phyloP scores from a whole-genome alignment of 371 early-diverging fungal genomes.

The Rhizopus sp. region DNA sequence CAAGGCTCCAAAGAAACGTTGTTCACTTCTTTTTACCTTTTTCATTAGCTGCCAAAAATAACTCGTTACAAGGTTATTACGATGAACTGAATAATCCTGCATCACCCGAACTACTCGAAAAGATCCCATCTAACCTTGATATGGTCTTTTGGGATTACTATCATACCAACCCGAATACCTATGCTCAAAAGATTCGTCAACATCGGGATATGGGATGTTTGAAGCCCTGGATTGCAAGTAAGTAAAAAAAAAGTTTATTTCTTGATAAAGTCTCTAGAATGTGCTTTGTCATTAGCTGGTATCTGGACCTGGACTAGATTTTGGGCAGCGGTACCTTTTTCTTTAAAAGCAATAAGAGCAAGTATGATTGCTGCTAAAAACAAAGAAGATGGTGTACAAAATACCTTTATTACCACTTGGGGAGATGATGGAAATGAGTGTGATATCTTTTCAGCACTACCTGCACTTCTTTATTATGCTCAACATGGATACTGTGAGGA shows the following conservation, averaged over 20 bases:
- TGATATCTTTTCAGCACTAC: slow-evolving; percentile 78
- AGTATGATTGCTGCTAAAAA: slow-evolving; percentile 71
- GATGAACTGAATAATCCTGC: slow-evolving; percentile 66
- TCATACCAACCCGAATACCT: slow-evolving; percentile 71
- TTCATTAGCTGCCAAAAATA: slow-evolving; percentile 71
- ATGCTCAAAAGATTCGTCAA: slow-evolving; percentile 75
- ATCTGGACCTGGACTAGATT: slow-evolving; percentile 89
- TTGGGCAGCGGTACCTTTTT: slow-evolving; percentile 81
- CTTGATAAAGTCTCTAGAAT: not conserved
- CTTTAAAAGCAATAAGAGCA: slow-evolving; percentile 76
- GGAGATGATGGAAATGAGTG: slow-evolving; percentile 93
- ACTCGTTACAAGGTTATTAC: slow-evolving; percentile 78
- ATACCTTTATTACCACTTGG: slow-evolving; percentile 84
- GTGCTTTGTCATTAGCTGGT: slow-evolving; percentile 32
- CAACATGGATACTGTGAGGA: slow-evolving; percentile 72
- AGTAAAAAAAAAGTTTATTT: slow-evolving; percentile 5
- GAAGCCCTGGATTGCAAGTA: slow-evolving; percentile 79
- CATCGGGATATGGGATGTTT: slow-evolving; percentile 81
- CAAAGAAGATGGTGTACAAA: slow-evolving; percentile 58
- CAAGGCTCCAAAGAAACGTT: not conserved
- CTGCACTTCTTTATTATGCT: slow-evolving; percentile 75
- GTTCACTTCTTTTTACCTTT: slow-evolving; percentile 12
- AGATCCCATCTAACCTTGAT: slow-evolving; percentile 70
- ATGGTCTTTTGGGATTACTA: slow-evolving; percentile 90
- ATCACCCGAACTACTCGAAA: slow-evolving; percentile 48